Evolutionary conservation across 768 basidiomycete genomes (phyloP).

Genomic region (Naganishia vaughanmartiniae): DNA sequence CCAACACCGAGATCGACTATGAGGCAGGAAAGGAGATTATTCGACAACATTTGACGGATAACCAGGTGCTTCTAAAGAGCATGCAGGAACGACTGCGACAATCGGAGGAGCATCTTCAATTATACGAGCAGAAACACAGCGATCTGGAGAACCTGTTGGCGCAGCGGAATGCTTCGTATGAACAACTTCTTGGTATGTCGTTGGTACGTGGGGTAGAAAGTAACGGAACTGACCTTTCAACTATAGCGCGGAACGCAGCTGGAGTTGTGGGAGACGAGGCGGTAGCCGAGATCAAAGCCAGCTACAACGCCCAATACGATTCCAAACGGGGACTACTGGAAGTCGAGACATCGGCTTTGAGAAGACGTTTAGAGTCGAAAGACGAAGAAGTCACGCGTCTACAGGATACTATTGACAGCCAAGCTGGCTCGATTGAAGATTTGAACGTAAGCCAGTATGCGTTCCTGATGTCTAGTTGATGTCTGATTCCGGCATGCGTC

Average conservation of each 20-base stretch:
- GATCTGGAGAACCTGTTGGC: conserved; percentile 81
- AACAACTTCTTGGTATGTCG: conserved; percentile 79
- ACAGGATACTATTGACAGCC: conserved; percentile 80
- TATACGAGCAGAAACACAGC: conserved; percentile 73
- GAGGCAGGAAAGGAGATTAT: conserved; percentile 61
- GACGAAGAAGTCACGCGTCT: conserved; percentile 77
- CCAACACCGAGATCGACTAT: conserved; percentile 55
- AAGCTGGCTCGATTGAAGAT: conserved; percentile 96
- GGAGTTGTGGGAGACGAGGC: conserved; percentile 59
- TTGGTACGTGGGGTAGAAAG: not conserved
- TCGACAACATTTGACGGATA: conserved; percentile 81
- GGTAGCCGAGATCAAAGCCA: conserved; percentile 90
- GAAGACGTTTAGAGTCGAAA: conserved; percentile 82
- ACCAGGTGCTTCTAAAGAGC: conserved; percentile 79
- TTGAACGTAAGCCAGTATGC: conserved; percentile 68
- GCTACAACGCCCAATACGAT: conserved; percentile 89
- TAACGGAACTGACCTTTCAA: not conserved
- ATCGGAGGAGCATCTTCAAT: conserved; percentile 88
- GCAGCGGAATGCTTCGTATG: conserved; percentile 86
- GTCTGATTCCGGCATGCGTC: not conserved
- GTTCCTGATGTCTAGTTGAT: conserved; percentile 25
- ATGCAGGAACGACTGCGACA: conserved; percentile 83
- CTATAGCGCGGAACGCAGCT: conserved; percentile 21
- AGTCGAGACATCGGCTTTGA: conserved; percentile 78
- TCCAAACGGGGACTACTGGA: conserved; percentile 86